Conservation (phyloP, 1,139 yeast genomes). For the Hyphopichia khmerensis region DNA sequence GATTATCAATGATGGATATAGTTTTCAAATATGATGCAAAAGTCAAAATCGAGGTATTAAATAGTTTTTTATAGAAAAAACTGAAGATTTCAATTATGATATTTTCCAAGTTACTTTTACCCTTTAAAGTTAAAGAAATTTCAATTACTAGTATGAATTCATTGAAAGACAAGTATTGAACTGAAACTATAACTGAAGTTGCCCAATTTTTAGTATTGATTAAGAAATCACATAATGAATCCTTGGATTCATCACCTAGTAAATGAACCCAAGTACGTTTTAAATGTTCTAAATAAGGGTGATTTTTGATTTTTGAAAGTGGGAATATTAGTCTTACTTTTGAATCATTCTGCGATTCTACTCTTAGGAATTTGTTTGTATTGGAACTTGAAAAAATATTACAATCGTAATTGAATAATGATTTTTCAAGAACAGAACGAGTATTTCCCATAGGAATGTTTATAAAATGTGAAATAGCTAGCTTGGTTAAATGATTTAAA, state of each 20-base stretch:
- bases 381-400: background rate
- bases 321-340: background rate
- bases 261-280: constrained; percentile 52
- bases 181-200: constrained; percentile 34
- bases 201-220: constrained; percentile 22
- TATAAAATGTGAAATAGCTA: constrained; percentile 44
- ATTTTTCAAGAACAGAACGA: background rate
- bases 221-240: constrained; percentile 41
- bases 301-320: background rate
- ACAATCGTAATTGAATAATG: background rate
- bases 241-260: constrained; percentile 58
- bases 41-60: constrained; percentile 1
- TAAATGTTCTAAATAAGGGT: constrained; percentile 11
- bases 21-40: constrained; percentile 36
- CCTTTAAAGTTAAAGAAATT: constrained; percentile 42
- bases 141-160: constrained; percentile 43
- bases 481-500: constrained; percentile 50
- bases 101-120: constrained; percentile 25
- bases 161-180: constrained; percentile 34
- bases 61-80: constrained; percentile 15
- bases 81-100: constrained; percentile 30
- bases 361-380: background rate
- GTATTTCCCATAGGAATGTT: too few relatives aligned
- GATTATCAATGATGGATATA: constrained; percentile 40
- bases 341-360: background rate